Evolutionary conservation across 352 stramenopile species (phyloP), one percentile per base, ranked within the genome.

Genomic region (Globisporangium radiosum): DNA sequence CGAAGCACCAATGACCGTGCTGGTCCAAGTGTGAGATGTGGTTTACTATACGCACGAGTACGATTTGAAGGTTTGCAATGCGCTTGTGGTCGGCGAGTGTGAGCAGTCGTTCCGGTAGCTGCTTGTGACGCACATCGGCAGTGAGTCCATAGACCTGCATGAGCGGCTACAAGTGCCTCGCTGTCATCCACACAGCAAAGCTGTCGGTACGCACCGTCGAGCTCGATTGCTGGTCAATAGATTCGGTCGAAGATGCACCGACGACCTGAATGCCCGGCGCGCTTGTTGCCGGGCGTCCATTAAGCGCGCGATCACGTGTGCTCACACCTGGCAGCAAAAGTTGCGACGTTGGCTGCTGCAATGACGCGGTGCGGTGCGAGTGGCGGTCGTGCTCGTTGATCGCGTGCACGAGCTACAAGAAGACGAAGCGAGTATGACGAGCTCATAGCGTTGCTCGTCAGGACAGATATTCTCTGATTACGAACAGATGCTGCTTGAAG

Each of bases 21-120:
- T 33, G 7, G 3, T 44, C 7, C 14, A 3, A 52, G 43, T 44
- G 54, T n/a, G 25, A 17, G 1, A 11, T 42, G 14, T 10, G 10
- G 6, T 37, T 42, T 40, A 13, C 40, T 36, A 33, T 33, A 13
- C 52, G 13, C 47, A 65, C 63, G 62, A 83, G 69, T 51, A 79
- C 69, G 7, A 47, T 60, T 55, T 81, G 70, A 14, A 89, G 33
- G 58, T 73, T 75, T 45, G 76, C 71, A 65, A 92, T 83, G 11
- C 64, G 65, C 51, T 83, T 85, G 68, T 92, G 79, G 56, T 92
- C 82, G 44, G 64, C 60, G 52, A 83, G 59, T 7, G 65, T 69
- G 55, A 83, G 45, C 11, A 78, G 61, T 51, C 65, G 69, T 19
- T 66, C 60, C 50, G 37, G 44, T 33, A 48, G 44, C 25, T 45